Percentiles rank a stretch among this genome's conserved stretches.
Evolutionary conservation across 805 yeast genomes (phyloP).

Genomic region (Pichia paraexigua): DNA sequence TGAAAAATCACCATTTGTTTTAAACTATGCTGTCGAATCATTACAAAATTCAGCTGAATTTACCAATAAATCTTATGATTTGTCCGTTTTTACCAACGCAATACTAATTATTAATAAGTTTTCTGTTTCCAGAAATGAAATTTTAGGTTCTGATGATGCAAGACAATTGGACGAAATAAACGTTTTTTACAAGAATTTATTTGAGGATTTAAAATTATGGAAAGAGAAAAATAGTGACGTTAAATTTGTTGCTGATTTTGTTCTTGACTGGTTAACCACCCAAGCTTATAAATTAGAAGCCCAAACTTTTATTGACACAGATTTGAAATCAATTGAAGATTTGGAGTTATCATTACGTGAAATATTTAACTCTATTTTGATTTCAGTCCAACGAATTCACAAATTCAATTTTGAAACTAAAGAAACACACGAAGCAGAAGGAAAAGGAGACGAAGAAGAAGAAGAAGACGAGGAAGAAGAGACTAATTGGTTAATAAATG

Average conservation of each 20-base stretch:
- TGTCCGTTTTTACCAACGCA: slow-evolving; percentile 20
- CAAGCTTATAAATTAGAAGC: slow-evolving; percentile 10
- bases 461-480: slow-evolving; percentile 33
- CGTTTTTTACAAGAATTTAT: slow-evolving; percentile 21
- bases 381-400: slow-evolving; percentile 57
- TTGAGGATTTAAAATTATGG: slow-evolving; percentile 29
- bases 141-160: slow-evolving; percentile 13
- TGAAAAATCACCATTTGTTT: slow-evolving; percentile 31
- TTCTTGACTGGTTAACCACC: slow-evolving; percentile 38
- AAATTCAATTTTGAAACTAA: slow-evolving; percentile 28
- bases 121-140: slow-evolving; percentile 2
- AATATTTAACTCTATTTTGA: slow-evolving; percentile 49
- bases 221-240: slow-evolving; percentile 23
- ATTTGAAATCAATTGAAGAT: slow-evolving; percentile 24
- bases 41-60: slow-evolving; percentile 11
- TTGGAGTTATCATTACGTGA: slow-evolving; percentile 44
- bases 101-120: slow-evolving; percentile 15
- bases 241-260: slow-evolving; percentile 41
- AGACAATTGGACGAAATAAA: slow-evolving; percentile 17
- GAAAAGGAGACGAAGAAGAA: not conserved
- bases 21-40: slow-evolving; percentile 28
- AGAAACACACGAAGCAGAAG: not conserved
- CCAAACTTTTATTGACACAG: slow-evolving; percentile 19
- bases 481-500: slow-evolving; percentile 48
- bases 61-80: slow-evolving; percentile 2